Evolutionary conservation across 2,329 filamentous ascomycete species (phyloP).

Genomic region (Aureobasidium sp.): DNA sequence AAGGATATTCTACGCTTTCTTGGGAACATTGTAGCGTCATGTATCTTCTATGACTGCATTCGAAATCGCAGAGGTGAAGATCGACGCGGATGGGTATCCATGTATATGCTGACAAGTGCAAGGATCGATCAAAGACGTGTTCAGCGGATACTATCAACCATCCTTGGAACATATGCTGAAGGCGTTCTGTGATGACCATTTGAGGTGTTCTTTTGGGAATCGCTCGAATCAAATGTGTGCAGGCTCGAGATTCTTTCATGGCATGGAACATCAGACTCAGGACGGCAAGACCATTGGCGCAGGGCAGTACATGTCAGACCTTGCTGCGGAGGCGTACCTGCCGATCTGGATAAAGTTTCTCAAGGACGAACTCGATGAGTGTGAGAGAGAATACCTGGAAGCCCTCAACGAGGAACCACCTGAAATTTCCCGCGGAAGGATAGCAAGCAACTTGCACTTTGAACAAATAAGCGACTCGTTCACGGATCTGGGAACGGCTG

Average conservation of each 20-base stretch:
- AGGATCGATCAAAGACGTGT: slow-evolving; percentile 26
- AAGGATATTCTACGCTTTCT: neutral
- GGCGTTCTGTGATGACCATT: slow-evolving; percentile 34
- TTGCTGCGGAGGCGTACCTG: neutral
- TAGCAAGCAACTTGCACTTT: neutral
- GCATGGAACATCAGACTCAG: neutral
- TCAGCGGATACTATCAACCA: slow-evolving; percentile 30
- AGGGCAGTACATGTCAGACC: neutral
- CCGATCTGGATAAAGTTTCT: neutral
- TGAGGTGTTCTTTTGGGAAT: neutral
- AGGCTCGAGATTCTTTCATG: neutral
- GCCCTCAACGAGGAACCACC: neutral
- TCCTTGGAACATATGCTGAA: slow-evolving; percentile 29
- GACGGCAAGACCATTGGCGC: neutral
- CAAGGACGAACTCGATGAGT: neutral
- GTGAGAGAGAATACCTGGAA: neutral
- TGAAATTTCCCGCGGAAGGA: neutral
- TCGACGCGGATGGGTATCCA: no score
- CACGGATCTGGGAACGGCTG: slow-evolving; percentile 17
- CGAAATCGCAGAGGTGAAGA: neutral
- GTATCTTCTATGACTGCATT: slow-evolving; percentile 2
- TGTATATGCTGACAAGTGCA: neutral
- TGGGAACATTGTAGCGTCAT: neutral
- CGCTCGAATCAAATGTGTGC: neutral
- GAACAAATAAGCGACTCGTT: neutral